Evolutionary conservation across 2,329 filamentous ascomycete genomes (phyloP), one percentile per base, ranked within the genome.

Genomic region (Talaromyces sp.): DNA sequence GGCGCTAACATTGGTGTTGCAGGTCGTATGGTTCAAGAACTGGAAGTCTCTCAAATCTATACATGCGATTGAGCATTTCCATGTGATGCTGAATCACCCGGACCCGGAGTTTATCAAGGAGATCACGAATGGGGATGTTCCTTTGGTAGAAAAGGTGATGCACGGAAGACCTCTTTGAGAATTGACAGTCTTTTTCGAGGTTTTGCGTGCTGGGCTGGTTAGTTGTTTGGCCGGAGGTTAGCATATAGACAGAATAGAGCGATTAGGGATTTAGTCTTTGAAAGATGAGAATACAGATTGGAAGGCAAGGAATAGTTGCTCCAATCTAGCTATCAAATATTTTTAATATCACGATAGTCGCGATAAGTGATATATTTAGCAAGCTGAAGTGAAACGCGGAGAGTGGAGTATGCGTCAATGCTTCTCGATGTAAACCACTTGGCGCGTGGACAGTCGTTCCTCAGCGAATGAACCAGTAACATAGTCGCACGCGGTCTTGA

Each of bases 11-110:
- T 36, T 25, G 47, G 31, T 13, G 5, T 65, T 70, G 31, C 77
- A 84, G 81, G 86, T 91, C 53, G 75, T 93, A 67, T 98, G 93
- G 92, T 97, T 97, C 80, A 96, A 91, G 81, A 98, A 98, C 73
- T 97, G 93, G 92, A 85, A 83, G 63, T 86, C 85, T 17, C 80
- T 97, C 70, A 97, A 97, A 81, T 95, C 90, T 27, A 87, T 98
- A 31, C 87, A 92, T 71, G 88, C 91, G 0, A 87, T 98, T 11
- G 93, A 97, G 81, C 94, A 98, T 76, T 95, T 98, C 74, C 94
- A 98, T 77, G 89, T 97, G 73, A 93, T 97, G 92, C 81, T 97
- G 63, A 91, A 89, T 75, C 84, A 91, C 70, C 89, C 93, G 0
- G 88, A 94, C 71, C 81, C 83, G 45, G 83, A 81, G 3, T 92